Base-by-base conservation (phyloP, 495 filamentous ascomycete species). In the Penicillium malachiteum region DNA sequence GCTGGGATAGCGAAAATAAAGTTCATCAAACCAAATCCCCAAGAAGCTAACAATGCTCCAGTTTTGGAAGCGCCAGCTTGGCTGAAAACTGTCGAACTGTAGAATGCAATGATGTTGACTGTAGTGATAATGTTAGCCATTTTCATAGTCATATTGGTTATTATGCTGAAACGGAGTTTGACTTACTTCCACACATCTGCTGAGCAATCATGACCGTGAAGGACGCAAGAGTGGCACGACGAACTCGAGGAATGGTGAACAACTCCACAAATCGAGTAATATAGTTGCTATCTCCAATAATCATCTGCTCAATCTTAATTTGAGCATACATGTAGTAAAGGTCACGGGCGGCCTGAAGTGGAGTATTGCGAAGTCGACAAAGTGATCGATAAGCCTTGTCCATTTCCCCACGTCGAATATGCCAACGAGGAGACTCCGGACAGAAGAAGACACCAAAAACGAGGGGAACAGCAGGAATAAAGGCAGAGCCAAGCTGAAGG, bases 1-100 rank as follows among this genome's bases (percentile, higher is more conserved):
- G 90, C 90, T 1, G 90, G 90, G 71, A 85, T 89, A 41, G 89
- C 88, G 62, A 94, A 94, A 21, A 89, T 50, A 70, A 89, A 93
- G 71, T 96, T 94, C 54, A 94, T 79, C 5, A 90, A 66, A 32
- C 90, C 90, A 66, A 92, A 94, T 7, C 90, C 90, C 68, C 85
- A 89, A 0, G 88, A 91, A 3, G 85, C 87, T n/a, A 89, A 77
- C 8, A 95, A 78, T 38, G 91, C 85, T 5, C 76, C 62, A 48
- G 76, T 80, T 9, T 79, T 66, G 57, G 16, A 66, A 13, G 83
- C 81, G 17, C 87, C 84, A 16, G 88, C 83, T 3, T 89, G 60
- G 2, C 61, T 57, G 74, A 93, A 93, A 47, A 94, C 76, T 7
- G 88, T 88, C 0, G 84, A 85, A 0, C 83, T 87, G 71, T 94